Evolutionary conservation across 257 asterid genomes (phyloP).

Genomic region (Ligustrum vulgare): DNA sequence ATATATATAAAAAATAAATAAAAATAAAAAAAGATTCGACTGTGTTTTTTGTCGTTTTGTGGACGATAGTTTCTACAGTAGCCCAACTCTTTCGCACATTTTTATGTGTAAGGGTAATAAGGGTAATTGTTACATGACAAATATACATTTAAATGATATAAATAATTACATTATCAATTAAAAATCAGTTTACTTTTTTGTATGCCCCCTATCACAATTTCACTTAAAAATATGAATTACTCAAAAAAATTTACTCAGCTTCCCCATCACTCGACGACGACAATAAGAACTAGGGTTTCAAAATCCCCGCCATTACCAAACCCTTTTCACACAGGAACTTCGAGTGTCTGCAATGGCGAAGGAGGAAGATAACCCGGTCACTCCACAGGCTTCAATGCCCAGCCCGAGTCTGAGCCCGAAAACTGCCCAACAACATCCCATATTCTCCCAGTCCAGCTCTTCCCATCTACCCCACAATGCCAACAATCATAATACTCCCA

Average conservation of each 20-base stretch:
- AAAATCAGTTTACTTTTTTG: too few relatives aligned
- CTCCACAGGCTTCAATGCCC: conserved; percentile 37
- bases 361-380: conserved; percentile 36
- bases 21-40: too few relatives aligned
- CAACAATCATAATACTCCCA: conserved; percentile 11
- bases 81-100: too few relatives aligned
- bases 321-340: conserved; percentile 23
- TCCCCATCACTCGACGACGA: conserved; percentile 29
- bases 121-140: too few relatives aligned
- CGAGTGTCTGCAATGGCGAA: conserved; percentile 37
- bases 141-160: too few relatives aligned
- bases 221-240: too few relatives aligned
- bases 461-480: conserved; percentile 20
- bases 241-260: conserved; percentile 21
- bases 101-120: too few relatives aligned
- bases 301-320: conserved; percentile 54
- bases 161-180: too few relatives aligned
- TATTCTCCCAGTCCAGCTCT: conserved; percentile 21
- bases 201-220: too few relatives aligned
- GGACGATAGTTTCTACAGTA: too few relatives aligned
- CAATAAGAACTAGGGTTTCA: conserved; percentile 53
- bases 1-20: too few relatives aligned
- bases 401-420: conserved; percentile 25
- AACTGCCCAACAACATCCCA: conserved; percentile 24
- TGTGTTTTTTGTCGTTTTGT: too few relatives aligned